Percentiles rank a stretch among this genome's conserved stretches.
These are phyloP conservation scores for Piper longum DNA, from an alignment of 164 flowering plant species.

Conservation along the genomic window DNA sequence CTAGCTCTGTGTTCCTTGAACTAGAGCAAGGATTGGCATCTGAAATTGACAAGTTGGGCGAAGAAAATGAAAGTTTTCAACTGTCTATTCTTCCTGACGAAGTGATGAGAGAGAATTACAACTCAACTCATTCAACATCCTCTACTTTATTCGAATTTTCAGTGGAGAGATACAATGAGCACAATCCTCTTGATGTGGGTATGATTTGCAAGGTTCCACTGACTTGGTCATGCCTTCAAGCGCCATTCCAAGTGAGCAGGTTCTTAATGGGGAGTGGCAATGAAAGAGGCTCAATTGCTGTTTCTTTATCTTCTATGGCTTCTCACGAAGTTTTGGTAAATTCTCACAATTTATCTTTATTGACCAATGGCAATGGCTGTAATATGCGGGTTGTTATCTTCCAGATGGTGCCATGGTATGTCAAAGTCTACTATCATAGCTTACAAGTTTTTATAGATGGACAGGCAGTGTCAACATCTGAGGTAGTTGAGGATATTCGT, in stretches of 20 bases:
- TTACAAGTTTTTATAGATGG: slow-evolving; percentile 54
- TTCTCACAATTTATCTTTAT: slow-evolving; percentile 6
- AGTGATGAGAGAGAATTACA: slow-evolving; percentile 30
- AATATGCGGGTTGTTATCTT: slow-evolving; percentile 45
- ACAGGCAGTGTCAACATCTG: slow-evolving; percentile 18
- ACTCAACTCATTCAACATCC: slow-evolving; percentile 15
- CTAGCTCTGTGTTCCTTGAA: slow-evolving; percentile 58
- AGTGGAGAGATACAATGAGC: slow-evolving; percentile 28
- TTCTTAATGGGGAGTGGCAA: slow-evolving; percentile 96
- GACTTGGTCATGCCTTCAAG: slow-evolving; percentile 55
- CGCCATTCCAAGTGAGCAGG: slow-evolving; percentile 71
- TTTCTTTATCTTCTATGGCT: slow-evolving; percentile 44
- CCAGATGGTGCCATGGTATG: slow-evolving; percentile 97
- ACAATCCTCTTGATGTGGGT: slow-evolving; percentile 52
- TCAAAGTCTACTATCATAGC: slow-evolving; percentile 78
- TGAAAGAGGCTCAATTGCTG: slow-evolving; percentile 89
- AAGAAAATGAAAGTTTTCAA: slow-evolving; percentile 30
- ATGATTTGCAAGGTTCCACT: slow-evolving; percentile 69
- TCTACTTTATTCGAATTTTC: slow-evolving; percentile 44
- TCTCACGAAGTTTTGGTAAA: slow-evolving; percentile 8
- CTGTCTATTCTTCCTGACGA: slow-evolving; percentile 46
- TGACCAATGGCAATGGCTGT: slow-evolving; percentile 23
- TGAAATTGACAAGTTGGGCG: slow-evolving; percentile 15
- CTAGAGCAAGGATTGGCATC: slow-evolving; percentile 44
- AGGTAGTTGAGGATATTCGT: slow-evolving; percentile 44